Evolutionary conservation across 2,329 filamentous ascomycete species (phyloP).

Genomic region (Atkinsonella hypoxylon): DNA sequence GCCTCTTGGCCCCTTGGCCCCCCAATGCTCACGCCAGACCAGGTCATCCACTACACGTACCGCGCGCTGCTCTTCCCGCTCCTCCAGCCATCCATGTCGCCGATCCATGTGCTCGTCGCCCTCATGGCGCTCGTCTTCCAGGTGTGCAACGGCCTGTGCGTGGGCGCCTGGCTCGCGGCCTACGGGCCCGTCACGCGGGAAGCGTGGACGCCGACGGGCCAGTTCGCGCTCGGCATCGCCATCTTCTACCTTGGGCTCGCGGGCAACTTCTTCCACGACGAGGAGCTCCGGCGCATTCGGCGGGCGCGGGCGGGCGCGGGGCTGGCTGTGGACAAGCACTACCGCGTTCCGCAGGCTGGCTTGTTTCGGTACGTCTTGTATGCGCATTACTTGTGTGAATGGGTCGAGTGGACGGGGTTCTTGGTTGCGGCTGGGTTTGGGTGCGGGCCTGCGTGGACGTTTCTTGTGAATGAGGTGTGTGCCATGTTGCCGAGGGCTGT

Average conservation of each 20-base stretch:
- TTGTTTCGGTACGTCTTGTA: constrained; percentile 75
- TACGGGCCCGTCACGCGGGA: constrained; percentile 56
- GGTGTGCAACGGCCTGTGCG: constrained; percentile 61
- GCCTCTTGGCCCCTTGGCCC: constrained; percentile 6
- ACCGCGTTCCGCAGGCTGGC: constrained; percentile 73
- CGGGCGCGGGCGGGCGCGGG: constrained; percentile 31
- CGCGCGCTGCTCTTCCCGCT: constrained; percentile 75
- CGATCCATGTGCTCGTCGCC: constrained; percentile 64
- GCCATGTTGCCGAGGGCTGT: constrained; percentile 83
- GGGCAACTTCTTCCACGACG: constrained; percentile 81
- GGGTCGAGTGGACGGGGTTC: constrained; percentile 91
- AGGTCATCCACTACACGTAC: constrained; percentile 81
- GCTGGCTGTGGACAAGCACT: constrained; percentile 53
- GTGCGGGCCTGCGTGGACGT: constrained; percentile 66
- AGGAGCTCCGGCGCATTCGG: constrained; percentile 77
- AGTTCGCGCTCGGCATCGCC: constrained; percentile 52
- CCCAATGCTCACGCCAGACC: background rate
- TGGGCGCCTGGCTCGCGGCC: constrained; percentile 72
- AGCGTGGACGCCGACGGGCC: constrained; percentile 36
- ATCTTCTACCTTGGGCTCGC: constrained; percentile 67
- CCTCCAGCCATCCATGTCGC: constrained; percentile 84
- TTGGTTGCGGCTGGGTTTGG: constrained; percentile 59
- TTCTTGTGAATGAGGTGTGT: constrained; percentile 76
- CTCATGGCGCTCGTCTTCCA: constrained; percentile 59
- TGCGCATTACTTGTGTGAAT: constrained; percentile 93